phyloP scores from a whole-genome alignment of 208 protist species.

The Polymyxa betae region DNA sequence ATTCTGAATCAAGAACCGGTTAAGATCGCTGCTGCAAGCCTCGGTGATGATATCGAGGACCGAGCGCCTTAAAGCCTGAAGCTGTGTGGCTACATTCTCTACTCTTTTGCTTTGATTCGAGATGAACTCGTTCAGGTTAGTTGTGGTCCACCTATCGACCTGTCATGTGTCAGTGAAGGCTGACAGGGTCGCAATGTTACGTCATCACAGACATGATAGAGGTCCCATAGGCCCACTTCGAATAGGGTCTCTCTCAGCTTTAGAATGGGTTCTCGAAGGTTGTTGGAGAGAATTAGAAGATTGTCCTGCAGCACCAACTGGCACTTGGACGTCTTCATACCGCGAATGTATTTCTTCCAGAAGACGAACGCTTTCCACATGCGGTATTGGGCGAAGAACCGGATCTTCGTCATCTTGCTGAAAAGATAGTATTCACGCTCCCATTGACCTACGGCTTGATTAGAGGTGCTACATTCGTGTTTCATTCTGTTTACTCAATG shows the following conservation, averaged over 20 bases:
- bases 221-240: constrained; percentile 39
- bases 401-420: constrained; percentile 81
- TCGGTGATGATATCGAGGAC: constrained; percentile 54
- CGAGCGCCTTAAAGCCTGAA: not conserved
- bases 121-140: constrained; percentile 58
- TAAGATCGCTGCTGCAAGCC: constrained; percentile 58
- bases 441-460: constrained; percentile 77
- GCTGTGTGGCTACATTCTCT: constrained; percentile 31
- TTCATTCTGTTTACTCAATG: constrained; percentile 69
- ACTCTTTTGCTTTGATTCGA: constrained; percentile 56
- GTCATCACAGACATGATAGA: constrained; percentile 35
- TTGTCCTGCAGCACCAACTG: constrained; percentile 77
- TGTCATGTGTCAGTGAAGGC: not conserved
- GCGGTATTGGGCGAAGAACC: constrained; percentile 88
- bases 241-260: constrained; percentile 59
- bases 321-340: constrained; percentile 79
- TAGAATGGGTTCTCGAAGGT: constrained; percentile 60
- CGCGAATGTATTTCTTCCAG: constrained; percentile 85
- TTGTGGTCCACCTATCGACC: constrained; percentile 27
- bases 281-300: constrained; percentile 44
- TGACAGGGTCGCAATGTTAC: not conserved
- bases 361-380: constrained; percentile 87
- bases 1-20: constrained; percentile 58
- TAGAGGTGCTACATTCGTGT: not conserved
- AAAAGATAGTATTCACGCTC: constrained; percentile 86